Evolutionary conservation across 345 rosid genomes (phyloP).

Genomic region (Zanthoxylum bungeanum): DNA sequence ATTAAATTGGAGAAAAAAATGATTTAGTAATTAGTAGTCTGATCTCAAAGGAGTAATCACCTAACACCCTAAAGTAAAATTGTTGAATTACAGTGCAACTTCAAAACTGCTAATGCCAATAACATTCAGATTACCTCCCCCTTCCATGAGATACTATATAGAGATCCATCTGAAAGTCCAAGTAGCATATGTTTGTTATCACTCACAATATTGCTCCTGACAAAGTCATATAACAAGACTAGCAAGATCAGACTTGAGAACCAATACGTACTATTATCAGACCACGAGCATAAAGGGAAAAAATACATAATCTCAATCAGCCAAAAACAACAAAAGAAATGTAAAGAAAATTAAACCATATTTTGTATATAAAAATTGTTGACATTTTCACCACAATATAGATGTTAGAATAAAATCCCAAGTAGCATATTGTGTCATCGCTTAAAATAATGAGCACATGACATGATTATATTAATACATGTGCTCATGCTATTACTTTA

Average conservation of each 20-base stretch:
- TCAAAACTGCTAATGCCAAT: slow-evolving; percentile 4
- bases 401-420: neutral
- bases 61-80: neutral
- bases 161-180: slow-evolving; percentile 87
- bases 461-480: neutral
- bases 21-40: slow-evolving; percentile 2
- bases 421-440: neutral
- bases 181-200: slow-evolving; percentile 71
- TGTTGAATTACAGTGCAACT: neutral
- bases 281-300: neutral
- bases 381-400: neutral
- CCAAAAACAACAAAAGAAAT: neutral
- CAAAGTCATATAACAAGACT: slow-evolving; percentile 8
- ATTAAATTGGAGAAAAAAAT: slow-evolving; percentile 3
- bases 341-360: neutral
- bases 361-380: neutral
- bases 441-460: neutral
- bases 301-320: neutral
- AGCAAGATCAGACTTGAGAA: slow-evolving; percentile 16
- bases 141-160: slow-evolving; percentile 89
- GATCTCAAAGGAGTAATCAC: neutral
- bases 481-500: neutral
- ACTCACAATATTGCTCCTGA: slow-evolving; percentile 88
- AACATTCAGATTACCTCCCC: slow-evolving; percentile 70
- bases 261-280: neutral